Evolutionary conservation across 179 eudicot species (phyloP), one percentile per base, ranked within the genome.

Genomic region (Vitellaria paradoxa): DNA sequence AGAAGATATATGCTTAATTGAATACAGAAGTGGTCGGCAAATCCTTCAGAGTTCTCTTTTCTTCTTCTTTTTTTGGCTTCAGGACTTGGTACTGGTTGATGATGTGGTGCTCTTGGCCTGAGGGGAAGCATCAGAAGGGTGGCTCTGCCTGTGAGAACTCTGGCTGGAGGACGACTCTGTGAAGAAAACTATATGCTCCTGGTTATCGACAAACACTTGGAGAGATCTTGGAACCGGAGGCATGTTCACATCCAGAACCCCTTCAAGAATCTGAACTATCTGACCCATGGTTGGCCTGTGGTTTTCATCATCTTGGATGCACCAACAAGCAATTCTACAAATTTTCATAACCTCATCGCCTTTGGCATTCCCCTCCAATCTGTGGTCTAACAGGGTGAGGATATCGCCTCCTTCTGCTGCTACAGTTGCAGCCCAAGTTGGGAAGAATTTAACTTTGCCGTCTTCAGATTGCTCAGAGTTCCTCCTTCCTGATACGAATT

Each of bases 261-360:
- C 86, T 55, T 86, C 86, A 11, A 86, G 84, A 13, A 82, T 73
- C 65, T 68, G 82, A 64, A 79, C 87, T 12, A 84, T 68, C 56
- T 66, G 82, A 56, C 84, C 77, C 84, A 84, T 84, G 0, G 82
- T 26, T 23, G 85, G 87, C 78, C 87, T 84, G 20, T 65, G 56
- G 42, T 63, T 75, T 42, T 74, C 86, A 30, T 77, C 79, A 30
- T 84, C 84, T 74, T 83, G 88, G 61, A 82, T 82, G 70, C 88
- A 85, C 88, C 88, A 82, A 72, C 84, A 78, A 6, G 86, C 88
- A 53, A 86, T 70, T 73, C 81, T 74, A 63, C 84, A 84, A 5
- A 83, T 46, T 18, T 65, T 69, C 24, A 42, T 70, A 13, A 79
- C 72, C 65, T 83, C 84, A 59, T 70, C 75, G 11, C 46, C 59